A percentile compares a stretch with the other conserved stretches of the same genome.
Evolutionary conservation across 495 filamentous ascomycete species (phyloP).

Genomic region (Xylaria curta): DNA sequence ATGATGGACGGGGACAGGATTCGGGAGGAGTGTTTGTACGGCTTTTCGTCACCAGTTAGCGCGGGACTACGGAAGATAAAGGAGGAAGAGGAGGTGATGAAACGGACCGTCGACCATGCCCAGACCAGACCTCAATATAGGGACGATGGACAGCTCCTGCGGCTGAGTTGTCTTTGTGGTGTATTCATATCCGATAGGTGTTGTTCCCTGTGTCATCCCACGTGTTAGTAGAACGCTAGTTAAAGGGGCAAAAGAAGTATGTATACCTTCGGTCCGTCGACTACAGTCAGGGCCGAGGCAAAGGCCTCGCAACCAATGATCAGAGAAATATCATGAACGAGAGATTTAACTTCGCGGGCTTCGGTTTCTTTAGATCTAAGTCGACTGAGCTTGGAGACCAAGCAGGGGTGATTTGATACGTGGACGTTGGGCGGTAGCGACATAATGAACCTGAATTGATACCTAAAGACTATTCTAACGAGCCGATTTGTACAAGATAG

Average conservation of each 20-base stretch:
- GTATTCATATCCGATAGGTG: constrained; percentile 77
- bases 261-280: constrained; percentile 52
- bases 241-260: constrained; percentile 10
- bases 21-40: constrained; percentile 80
- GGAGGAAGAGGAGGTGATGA: not conserved
- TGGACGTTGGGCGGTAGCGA: constrained; percentile 74
- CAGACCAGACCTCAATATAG: constrained; percentile 87
- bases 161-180: constrained; percentile 65
- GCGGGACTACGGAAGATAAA: constrained; percentile 15
- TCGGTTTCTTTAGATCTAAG: constrained; percentile 75
- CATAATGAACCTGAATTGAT: constrained; percentile 25
- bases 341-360: constrained; percentile 75
- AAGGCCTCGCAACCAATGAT: constrained; percentile 86
- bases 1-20: constrained; percentile 84
- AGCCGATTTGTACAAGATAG: not conserved
- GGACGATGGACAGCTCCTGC: constrained; percentile 76
- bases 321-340: constrained; percentile 84
- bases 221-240: not conserved
- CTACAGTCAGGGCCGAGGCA: constrained; percentile 62
- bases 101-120: constrained; percentile 81
- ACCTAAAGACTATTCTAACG: not conserved
- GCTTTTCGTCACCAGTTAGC: constrained; percentile 54
- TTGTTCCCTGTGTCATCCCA: constrained; percentile 62
- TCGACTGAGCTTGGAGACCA: constrained; percentile 86
- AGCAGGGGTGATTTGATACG: constrained; percentile 84